Evolutionary conservation across 1,284 basidiomycete genomes (phyloP), one percentile per base, ranked within the genome.

Genomic region (Cystobasidium sp.): DNA sequence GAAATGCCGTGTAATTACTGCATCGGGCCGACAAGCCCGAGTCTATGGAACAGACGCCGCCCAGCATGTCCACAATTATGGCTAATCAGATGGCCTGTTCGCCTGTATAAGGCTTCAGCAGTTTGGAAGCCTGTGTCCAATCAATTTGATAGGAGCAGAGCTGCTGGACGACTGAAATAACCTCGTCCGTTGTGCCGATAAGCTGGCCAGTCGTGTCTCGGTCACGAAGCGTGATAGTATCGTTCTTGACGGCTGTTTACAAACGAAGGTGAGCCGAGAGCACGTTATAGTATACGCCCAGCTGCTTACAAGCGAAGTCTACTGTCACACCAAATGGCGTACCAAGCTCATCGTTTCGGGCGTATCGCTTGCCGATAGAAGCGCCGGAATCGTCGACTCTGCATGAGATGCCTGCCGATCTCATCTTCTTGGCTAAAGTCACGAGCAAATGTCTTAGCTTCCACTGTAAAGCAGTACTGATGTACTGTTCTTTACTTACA

Each of bases 271-370:
- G 31, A 31, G 31, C 5, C 5, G 31, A 31, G 31, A 31, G 31
- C 31, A 31, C 31, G 31, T 31, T 5, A 31, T 2, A 31, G 31
- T 5, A 31, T 5, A 31, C 5, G 31, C 5, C 5, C 31, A 14
- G 43, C 14, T 20, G 89, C 91, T 84, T 83, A 93, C 94, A 95
- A 37, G 95, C 96, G 86, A 99, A 99, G 84, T 99, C 96, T 76
- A 99, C 87, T 6, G 97, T 99, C 78, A 95, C 87, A 68, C 96
- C 96, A 82, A 92, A 99, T 3, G 96, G 96, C 47, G 96, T 99
- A 78, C 96, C 96, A 55, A 99, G 88, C 85, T 99, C 97, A 84
- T 99, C 96, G 84, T 98, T 99, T 77, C 97, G 89, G 43, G 97
- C 89, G 84, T 99, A 99, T 49, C 97, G 92, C 85, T 93, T 94